phyloP scores from a whole-genome alignment of 768 basidiomycete species.

The Lentinula sp. region DNA sequence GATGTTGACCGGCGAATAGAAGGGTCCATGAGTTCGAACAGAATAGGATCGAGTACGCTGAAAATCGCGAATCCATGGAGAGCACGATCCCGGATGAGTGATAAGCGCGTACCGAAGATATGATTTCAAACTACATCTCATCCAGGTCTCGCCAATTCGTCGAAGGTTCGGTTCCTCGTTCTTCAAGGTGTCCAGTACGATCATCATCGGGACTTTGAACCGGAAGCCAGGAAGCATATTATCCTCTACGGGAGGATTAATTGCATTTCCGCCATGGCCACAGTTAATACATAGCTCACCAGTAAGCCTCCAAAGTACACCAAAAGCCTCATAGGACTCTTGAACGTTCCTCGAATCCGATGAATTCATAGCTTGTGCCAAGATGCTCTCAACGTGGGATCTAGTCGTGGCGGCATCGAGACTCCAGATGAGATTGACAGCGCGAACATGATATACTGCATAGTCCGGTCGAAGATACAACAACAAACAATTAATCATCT shows the following conservation, averaged over 20 bases:
- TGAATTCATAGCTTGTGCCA: slow-evolving; percentile 67
- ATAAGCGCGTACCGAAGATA: slow-evolving; percentile 65
- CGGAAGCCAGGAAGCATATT: slow-evolving; percentile 71
- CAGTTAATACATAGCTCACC: slow-evolving; percentile 36
- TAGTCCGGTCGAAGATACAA: slow-evolving; percentile 63
- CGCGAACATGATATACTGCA: slow-evolving; percentile 73
- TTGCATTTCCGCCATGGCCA: slow-evolving; percentile 9
- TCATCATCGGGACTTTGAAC: slow-evolving; percentile 83
- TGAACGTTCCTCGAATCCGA: slow-evolving; percentile 38
- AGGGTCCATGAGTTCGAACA: slow-evolving; percentile 74
- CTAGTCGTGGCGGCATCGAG: slow-evolving; percentile 52
- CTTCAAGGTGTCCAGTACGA: slow-evolving; percentile 77
- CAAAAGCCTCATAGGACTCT: slow-evolving; percentile 81
- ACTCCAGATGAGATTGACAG: slow-evolving; percentile 79
- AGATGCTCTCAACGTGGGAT: slow-evolving; percentile 71
- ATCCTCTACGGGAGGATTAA: slow-evolving; percentile 50
- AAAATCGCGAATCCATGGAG: neutral
- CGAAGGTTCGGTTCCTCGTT: slow-evolving; percentile 69
- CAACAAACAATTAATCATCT: slow-evolving; percentile 65
- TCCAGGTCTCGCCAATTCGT: slow-evolving; percentile 91
- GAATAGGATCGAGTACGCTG: slow-evolving; percentile 87
- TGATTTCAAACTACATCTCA: slow-evolving; percentile 89
- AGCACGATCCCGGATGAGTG: neutral
- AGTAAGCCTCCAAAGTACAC: slow-evolving; percentile 85
- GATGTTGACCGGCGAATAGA: slow-evolving; percentile 47